Base-by-base conservation (phyloP, 2,329 filamentous ascomycete genomes). In the Colletotrichum agaves region DNA sequence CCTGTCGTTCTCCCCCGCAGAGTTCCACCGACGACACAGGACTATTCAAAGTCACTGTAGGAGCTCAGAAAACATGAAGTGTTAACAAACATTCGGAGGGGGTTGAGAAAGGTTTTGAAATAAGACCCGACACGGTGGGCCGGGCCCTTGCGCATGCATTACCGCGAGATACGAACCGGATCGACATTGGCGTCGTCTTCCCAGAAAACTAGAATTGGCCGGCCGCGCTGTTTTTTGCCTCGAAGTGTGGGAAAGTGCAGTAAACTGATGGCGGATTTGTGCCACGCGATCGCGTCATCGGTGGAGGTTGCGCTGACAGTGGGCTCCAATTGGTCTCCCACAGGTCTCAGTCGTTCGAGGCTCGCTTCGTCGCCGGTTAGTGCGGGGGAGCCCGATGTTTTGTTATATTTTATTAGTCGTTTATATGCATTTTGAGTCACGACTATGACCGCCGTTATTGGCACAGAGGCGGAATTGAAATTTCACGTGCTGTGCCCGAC, bases 271-370 rank as follows among this genome's bases (percentile, higher is more conserved):
- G 61, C 61, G 65, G 65, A 49, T 65, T 68, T 65, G 53, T 61
- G 61, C 61, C 61, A 53, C 33, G 47, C 21, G 33, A 68, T 68
- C 53, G 65, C 65, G 65, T 60, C 65, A 68, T 68, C 61, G 61
- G 53, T 53, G 27, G 31, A 31, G 5, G 23, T 37, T 33, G 55
- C 55, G 17, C 37, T 11, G 10, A 46, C 15, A 27, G 6, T 15
- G 10, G 10, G 11, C 39, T 60, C 33, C 33, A 60, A 68, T 68
- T 68, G 65, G 65, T 33, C 27, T 17, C 13, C n/a, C 15, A 27
- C 21, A 39, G 64, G 64, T 52, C 39, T n/a, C 65, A 4, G 31
- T 37, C 39, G 41, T 65, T 55, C 52, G 23, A 37, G 61, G 55
- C 55, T 61, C 55, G 61, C 61, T 35, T 12, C 17, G 15, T 17